These are phyloP conservation scores for Aspergillus fijiensis DNA, from an alignment of 2,329 filamentous ascomycete species.

Conservation along the genomic window DNA sequence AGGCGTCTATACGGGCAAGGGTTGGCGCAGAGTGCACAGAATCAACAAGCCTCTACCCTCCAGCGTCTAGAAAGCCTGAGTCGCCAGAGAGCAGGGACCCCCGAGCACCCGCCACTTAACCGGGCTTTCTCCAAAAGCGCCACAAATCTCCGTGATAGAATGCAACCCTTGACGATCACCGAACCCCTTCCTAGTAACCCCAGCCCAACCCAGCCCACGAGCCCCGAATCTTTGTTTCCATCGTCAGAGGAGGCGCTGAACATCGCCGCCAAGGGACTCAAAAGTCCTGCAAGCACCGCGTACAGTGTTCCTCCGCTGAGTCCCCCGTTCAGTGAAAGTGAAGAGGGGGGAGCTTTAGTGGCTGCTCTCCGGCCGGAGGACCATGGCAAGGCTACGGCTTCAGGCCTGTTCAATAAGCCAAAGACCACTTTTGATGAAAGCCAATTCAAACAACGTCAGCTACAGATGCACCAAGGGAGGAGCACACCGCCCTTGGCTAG, in stretches of 20 bases:
- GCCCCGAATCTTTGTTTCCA: slow-evolving; percentile 44
- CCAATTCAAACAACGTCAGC: slow-evolving; percentile 77
- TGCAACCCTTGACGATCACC: slow-evolving; percentile 35
- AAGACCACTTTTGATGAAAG: slow-evolving; percentile 76
- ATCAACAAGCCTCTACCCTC: slow-evolving; percentile 73
- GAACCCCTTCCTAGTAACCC: slow-evolving; percentile 23
- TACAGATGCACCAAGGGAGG: slow-evolving; percentile 74
- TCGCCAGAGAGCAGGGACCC: slow-evolving; percentile 63
- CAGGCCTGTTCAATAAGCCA: slow-evolving; percentile 71
- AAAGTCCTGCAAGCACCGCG: background rate
- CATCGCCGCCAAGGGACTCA: background rate
- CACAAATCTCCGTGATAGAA: slow-evolving; percentile 61
- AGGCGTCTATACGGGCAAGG: slow-evolving; percentile 81
- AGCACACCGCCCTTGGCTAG: slow-evolving; percentile 56
- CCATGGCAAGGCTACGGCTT: slow-evolving; percentile 75
- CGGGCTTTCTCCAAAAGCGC: slow-evolving; percentile 58
- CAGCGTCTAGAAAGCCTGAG: slow-evolving; percentile 78
- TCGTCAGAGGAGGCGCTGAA: slow-evolving; percentile 39
- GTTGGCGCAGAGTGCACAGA: slow-evolving; percentile 74
- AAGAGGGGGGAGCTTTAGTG: slow-evolving; percentile 62
- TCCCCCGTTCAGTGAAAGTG: slow-evolving; percentile 69
- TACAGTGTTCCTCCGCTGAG: slow-evolving; percentile 60
- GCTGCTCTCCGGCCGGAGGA: slow-evolving; percentile 72
- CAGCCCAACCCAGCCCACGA: slow-evolving; percentile 31
- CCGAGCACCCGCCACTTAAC: slow-evolving; percentile 44